These are phyloP conservation scores for Glonium stellatum DNA, from an alignment of 495 filamentous ascomycete genomes.

Conservation along the genomic window DNA sequence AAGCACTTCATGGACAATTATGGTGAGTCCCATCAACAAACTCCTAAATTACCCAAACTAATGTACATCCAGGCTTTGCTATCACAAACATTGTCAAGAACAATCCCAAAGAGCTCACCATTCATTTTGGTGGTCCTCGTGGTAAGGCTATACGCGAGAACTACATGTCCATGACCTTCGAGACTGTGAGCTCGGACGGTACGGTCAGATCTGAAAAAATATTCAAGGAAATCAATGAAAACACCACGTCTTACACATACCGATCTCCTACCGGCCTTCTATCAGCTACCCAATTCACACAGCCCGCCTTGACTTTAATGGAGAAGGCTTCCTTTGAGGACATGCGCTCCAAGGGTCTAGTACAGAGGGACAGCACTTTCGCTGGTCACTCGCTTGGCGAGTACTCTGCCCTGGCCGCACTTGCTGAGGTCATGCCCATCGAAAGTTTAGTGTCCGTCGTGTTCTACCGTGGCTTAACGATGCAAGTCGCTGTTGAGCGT, in stretches of 20 bases:
- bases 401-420: constrained; percentile 91
- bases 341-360: constrained; percentile 93
- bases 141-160: constrained; percentile 96
- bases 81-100: constrained; percentile 99
- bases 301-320: constrained; percentile 95
- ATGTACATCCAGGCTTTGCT: constrained; percentile 62
- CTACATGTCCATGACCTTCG: constrained; percentile 99
- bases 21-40: constrained; percentile 48
- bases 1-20: constrained; percentile 98
- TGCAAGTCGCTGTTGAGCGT: constrained; percentile 98
- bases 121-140: constrained; percentile 93
- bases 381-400: constrained; percentile 97
- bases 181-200: constrained; percentile 85
- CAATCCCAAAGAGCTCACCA: constrained; percentile 97
- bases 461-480: constrained; percentile 97
- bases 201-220: constrained; percentile 96
- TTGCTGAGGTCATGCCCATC: constrained; percentile 98
- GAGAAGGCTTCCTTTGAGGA: constrained; percentile 99
- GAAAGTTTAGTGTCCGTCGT: constrained; percentile 97
- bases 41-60: constrained; percentile 29
- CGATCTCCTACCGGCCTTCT: constrained; percentile 90
- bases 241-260: constrained; percentile 91
- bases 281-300: constrained; percentile 97
- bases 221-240: constrained; percentile 93
- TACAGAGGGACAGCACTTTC: constrained; percentile 92